Evolutionary conservation across 2,329 filamentous ascomycete species (phyloP), one percentile per base, ranked within the genome.

Genomic region (Cucurbitaria berberidis): DNA sequence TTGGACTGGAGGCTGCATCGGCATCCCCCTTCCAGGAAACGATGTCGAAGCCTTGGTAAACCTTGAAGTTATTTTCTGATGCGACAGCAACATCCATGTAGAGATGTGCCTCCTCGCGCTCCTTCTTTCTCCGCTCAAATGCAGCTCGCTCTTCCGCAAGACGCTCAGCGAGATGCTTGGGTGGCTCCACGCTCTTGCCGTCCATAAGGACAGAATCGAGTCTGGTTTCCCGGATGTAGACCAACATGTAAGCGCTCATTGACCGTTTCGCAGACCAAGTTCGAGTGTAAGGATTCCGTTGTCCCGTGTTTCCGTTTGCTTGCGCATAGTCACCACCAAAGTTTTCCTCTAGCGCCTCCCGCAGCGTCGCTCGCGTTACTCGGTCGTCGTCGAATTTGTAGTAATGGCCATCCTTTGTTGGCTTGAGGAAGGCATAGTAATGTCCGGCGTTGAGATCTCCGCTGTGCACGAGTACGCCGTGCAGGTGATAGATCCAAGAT

Each of bases 381-480:
- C 93, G 89, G 70, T 99, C 95, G 62, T 99, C 95, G 67, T 99
- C 96, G 66, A 96, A 99, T 68, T 90, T 95, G 81, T 96, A 98
- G 79, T 96, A 99, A 79, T 90, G 86, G 27, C 95, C 93, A 56
- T 96, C 90, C 76, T 96, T 96, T 53, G 88, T 86, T 0, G 96
- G 75, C 73, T 96, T 97, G 66, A 99, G 79, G 76, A 96, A 99
- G 0, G 95, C 95, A 71, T 99, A 99, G 77, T 99, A 99, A 76
- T 99, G 95, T 3, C 95, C 95, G 10, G 96, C 93, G 74, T 99
- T 97, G 50, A 98, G 83, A 70, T 98, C 95, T 56, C 95, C 95
- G 64, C 91, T 97, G 76, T 99, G 95, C 6, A 99, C 95, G 39
- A 99, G 82, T 19, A 99, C 95, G 55, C 95, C 92, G 67, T 99